Percentiles rank a stretch among this genome's conserved stretches.
Evolutionary conservation across 495 filamentous ascomycete species (phyloP).

Genomic region (Ramalina peruviana): DNA sequence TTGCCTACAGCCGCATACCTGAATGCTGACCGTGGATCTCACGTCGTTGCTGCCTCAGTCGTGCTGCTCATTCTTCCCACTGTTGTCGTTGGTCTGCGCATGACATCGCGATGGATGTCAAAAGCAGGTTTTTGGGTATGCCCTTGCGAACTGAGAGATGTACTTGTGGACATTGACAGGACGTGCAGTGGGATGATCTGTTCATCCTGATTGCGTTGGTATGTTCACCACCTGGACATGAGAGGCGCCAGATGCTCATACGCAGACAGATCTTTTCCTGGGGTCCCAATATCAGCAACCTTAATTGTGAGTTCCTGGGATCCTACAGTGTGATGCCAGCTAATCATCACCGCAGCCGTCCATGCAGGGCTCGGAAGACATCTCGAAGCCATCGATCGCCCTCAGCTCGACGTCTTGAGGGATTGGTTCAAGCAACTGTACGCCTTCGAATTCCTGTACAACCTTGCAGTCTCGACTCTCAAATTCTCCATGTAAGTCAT

Average conservation of each 20-base stretch:
- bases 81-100: constrained; percentile 3
- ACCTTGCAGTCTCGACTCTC: constrained; percentile 2
- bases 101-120: constrained; percentile 10
- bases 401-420: neutral
- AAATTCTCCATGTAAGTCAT: constrained; percentile 10
- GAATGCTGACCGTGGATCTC: neutral
- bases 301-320: neutral
- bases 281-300: constrained; percentile 9
- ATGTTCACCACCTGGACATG: neutral
- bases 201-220: constrained; percentile 7
- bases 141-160: neutral
- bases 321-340: neutral
- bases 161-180: neutral
- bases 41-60: constrained; percentile 6
- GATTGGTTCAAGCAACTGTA: constrained; percentile 9
- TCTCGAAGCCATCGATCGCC: neutral
- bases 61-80: constrained; percentile 10
- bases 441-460: constrained; percentile 8
- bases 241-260: neutral
- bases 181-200: constrained; percentile 7
- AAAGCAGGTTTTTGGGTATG: constrained; percentile 12
- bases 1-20: neutral
- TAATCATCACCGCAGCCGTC: neutral
- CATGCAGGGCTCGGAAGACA: constrained; percentile 5
- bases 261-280: constrained; percentile 5